phyloP scores from a whole-genome alignment of 2,329 filamentous ascomycete species.

The Ophiostoma himal-ulmi region DNA sequence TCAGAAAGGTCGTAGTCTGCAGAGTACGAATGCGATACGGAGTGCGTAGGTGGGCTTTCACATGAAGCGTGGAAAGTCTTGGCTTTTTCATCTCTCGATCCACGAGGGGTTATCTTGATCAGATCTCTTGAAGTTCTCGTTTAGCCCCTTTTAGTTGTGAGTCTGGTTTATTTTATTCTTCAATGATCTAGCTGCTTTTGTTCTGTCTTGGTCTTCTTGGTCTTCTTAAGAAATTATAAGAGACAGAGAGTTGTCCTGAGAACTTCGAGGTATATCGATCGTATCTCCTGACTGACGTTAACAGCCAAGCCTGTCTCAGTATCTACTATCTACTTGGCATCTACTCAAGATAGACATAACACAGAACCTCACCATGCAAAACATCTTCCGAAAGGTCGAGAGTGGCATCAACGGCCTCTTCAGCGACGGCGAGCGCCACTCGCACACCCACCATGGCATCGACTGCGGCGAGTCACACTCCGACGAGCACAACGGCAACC shows the following conservation, averaged over 20 bases:
- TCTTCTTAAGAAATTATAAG: too few species aligned
- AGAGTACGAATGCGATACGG: background rate
- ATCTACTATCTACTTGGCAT: background rate
- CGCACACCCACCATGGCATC: constrained; percentile 42
- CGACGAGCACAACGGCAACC: constrained; percentile 43
- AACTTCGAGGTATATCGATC: background rate
- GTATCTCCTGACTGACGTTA: background rate
- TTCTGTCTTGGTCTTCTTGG: background rate
- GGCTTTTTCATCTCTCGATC: constrained; percentile 4
- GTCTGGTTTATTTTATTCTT: background rate
- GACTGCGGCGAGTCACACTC: constrained; percentile 40
- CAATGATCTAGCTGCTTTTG: background rate
- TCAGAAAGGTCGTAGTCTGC: background rate
- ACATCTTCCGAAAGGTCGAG: constrained; percentile 42
- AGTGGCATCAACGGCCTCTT: constrained; percentile 38
- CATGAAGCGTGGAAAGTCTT: background rate
- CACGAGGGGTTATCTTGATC: background rate
- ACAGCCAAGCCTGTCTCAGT: background rate
- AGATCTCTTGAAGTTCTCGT: background rate
- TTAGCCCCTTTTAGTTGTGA: background rate
- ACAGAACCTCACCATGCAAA: constrained; percentile 33
- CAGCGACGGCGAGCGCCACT: constrained; percentile 38
- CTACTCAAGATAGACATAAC: background rate
- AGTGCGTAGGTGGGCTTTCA: constrained; percentile 5
- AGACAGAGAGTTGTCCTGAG: background rate